Conservation (phyloP, 371 early-diverging fungal species). For the Mucor saturninus region DNA sequence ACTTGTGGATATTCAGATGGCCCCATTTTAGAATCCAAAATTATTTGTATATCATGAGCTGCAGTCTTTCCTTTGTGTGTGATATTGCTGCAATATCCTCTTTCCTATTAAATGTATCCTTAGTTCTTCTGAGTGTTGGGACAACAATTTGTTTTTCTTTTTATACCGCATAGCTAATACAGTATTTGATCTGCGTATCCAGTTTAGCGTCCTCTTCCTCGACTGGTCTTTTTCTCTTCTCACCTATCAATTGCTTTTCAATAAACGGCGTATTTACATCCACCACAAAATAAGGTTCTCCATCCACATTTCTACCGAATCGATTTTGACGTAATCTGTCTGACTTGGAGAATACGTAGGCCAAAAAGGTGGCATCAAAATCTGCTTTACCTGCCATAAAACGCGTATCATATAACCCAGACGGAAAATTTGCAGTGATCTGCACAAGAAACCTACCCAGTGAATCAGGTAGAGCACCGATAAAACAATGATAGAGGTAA, state of each 20-base stretch:
- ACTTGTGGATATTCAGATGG: constrained; percentile 4
- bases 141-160: neutral
- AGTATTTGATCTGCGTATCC: constrained; percentile 35
- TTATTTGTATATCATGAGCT: constrained; percentile 12
- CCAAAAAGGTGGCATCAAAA: constrained; percentile 59
- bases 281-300: constrained; percentile 18
- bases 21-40: constrained; percentile 21
- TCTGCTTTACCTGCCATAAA: constrained; percentile 68
- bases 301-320: neutral
- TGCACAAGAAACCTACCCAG: constrained; percentile 76
- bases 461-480: constrained; percentile 71
- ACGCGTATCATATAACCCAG: constrained; percentile 91
- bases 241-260: no score
- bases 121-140: neutral
- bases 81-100: constrained; percentile 12
- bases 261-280: constrained; percentile 5
- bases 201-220: neutral
- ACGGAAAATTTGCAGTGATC: constrained; percentile 78
- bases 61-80: neutral
- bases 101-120: constrained; percentile 8
- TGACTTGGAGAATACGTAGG: constrained; percentile 81
- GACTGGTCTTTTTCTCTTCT: neutral
- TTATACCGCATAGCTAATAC: constrained; percentile 75
- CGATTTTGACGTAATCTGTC: constrained; percentile 31
- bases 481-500: constrained; percentile 87